A percentile compares a stretch with the other conserved stretches of the same genome.
Conservation (phyloP, 768 basidiomycete species). For the Xerocomus brunneocitrinus region DNA sequence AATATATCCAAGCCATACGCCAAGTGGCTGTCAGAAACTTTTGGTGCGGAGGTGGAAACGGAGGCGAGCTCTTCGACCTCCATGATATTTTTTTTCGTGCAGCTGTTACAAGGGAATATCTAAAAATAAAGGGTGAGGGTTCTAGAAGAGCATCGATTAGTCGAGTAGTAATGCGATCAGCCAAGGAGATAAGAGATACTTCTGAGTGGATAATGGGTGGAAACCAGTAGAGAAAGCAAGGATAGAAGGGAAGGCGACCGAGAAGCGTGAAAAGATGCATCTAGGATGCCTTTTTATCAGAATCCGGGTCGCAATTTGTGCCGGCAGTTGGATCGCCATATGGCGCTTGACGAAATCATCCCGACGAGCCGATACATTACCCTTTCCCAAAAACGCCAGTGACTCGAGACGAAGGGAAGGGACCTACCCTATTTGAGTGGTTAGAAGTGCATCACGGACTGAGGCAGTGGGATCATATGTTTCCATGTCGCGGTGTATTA, state of each 20-base stretch:
- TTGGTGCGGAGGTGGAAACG: background rate
- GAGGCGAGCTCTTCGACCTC: background rate
- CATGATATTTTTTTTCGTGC: slow-evolving; percentile 4
- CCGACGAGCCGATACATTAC: background rate
- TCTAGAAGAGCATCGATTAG: background rate
- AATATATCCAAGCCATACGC: slow-evolving; percentile 40
- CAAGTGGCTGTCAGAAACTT: slow-evolving; percentile 5
- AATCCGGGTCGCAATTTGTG: background rate
- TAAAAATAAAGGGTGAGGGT: background rate
- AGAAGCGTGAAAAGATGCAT: background rate
- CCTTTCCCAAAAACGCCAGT: background rate
- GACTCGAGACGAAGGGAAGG: background rate
- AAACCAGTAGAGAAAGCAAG: too few species aligned
- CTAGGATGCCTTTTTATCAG: background rate
- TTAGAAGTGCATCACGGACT: background rate
- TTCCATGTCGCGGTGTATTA: background rate
- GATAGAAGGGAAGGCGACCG: background rate
- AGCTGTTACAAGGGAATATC: background rate
- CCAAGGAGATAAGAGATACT: too few species aligned
- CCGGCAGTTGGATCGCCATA: background rate
- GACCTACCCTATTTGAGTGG: background rate
- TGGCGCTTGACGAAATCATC: background rate
- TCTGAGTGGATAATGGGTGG: too few species aligned
- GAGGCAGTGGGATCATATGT: background rate
- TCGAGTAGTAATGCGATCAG: too few species aligned